phyloP scores from a whole-genome alignment of 2,329 filamentous ascomycete species.

The Cordyceps javanica region DNA sequence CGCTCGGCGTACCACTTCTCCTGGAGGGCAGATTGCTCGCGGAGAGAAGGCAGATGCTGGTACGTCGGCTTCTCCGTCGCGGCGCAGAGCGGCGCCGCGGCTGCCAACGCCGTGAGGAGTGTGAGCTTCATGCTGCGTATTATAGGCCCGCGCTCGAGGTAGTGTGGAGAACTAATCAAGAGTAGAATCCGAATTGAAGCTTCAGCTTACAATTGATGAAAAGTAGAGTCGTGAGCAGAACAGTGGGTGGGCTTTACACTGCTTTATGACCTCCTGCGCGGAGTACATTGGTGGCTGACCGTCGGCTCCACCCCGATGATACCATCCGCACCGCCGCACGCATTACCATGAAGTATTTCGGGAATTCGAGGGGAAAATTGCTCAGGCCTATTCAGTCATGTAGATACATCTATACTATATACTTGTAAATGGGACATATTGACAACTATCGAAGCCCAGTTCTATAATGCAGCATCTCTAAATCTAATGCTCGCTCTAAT shows the following conservation, averaged over 20 bases:
- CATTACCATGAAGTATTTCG: neutral
- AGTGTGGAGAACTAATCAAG: no score
- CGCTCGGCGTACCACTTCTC: constrained; percentile 40
- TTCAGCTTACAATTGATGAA: neutral
- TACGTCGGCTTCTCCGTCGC: constrained; percentile 6
- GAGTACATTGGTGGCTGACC: neutral
- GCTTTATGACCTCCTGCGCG: neutral
- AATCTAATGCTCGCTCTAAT: constrained; percentile 19
- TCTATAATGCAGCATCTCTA: neutral
- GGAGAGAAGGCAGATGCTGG: constrained; percentile 14
- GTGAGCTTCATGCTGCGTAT: constrained; percentile 2
- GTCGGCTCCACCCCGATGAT: constrained; percentile 1
- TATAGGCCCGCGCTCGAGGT: neutral
- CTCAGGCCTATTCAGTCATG: neutral
- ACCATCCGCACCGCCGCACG: neutral
- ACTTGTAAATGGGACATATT: neutral
- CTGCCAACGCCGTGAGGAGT: neutral
- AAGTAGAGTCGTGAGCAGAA: neutral
- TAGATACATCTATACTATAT: neutral
- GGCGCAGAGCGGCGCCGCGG: neutral
- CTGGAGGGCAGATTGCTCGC: constrained; percentile 33
- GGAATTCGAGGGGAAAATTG: neutral
- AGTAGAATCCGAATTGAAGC: no score
- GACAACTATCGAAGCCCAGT: neutral
- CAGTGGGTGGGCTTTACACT: neutral